These are phyloP conservation scores for Forsythia suspensa DNA, from an alignment of 257 asterid species.

Conservation along the genomic window DNA sequence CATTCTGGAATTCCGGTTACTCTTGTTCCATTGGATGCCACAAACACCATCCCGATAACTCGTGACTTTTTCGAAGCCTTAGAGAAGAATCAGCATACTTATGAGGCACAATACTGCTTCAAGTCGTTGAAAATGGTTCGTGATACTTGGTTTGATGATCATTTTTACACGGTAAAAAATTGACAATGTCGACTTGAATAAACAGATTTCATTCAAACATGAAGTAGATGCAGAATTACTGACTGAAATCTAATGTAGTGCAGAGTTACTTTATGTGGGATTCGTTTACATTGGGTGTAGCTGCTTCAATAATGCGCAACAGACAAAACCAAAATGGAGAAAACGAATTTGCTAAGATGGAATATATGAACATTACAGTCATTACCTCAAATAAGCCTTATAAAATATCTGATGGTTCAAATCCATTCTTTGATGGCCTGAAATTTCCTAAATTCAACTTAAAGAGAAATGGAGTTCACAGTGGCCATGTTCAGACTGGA, in stretches of 20 bases:
- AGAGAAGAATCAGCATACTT: constrained; percentile 72
- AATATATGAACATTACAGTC: constrained; percentile 75
- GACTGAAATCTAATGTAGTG: constrained; percentile 22
- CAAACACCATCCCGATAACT: constrained; percentile 77
- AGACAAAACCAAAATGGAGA: constrained; percentile 44
- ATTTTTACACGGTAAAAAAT: constrained; percentile 60
- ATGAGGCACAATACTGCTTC: constrained; percentile 84
- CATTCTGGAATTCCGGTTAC: constrained; percentile 85
- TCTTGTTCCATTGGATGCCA: constrained; percentile 88
- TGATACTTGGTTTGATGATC: constrained; percentile 63
- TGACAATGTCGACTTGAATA: not conserved
- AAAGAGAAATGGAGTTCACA: constrained; percentile 60
- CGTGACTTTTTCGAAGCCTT: constrained; percentile 44
- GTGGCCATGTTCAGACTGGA: constrained; percentile 81
- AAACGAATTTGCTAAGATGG: constrained; percentile 84
- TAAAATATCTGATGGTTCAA: constrained; percentile 66
- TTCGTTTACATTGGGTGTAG: constrained; percentile 71
- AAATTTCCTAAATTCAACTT: constrained; percentile 51
- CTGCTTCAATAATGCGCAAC: constrained; percentile 74
- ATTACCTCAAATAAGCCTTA: constrained; percentile 75
- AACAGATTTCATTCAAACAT: not conserved
- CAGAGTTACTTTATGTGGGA: constrained; percentile 98
- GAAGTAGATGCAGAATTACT: not conserved
- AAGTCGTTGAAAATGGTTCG: constrained; percentile 69
- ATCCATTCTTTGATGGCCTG: constrained; percentile 63